Conservation (phyloP, 2,329 filamentous ascomycete genomes). For the Mycosphaerella sp. region DNA sequence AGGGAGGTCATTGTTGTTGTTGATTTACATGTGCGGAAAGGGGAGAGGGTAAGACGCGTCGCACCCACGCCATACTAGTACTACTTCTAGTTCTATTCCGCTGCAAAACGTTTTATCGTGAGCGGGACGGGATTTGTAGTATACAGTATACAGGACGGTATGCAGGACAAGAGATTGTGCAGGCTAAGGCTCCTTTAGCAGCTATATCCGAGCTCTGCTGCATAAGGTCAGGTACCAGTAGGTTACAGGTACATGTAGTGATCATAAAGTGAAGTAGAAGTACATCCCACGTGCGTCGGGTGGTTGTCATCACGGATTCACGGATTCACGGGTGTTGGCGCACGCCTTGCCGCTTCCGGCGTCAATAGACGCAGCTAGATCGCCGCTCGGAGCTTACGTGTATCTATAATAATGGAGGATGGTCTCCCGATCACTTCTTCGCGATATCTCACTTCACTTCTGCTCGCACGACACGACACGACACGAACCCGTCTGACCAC, state of each 20-base stretch:
- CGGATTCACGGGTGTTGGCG: neutral
- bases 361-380: neutral
- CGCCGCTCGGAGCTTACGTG: neutral
- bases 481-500: too few relatives aligned
- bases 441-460: neutral
- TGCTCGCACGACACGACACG: neutral
- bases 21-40: neutral
- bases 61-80: neutral
- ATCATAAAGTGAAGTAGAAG: too few relatives aligned
- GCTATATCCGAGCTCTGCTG: too few relatives aligned
- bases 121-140: too few relatives aligned
- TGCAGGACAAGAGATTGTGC: too few relatives aligned
- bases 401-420: neutral
- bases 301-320: neutral
- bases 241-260: too few relatives aligned
- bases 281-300: too few relatives aligned
- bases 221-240: too few relatives aligned
- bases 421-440: too few relatives aligned
- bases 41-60: slow-evolving; percentile 2
- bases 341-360: neutral
- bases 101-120: neutral
- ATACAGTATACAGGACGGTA: too few relatives aligned
- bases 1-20: slow-evolving; percentile 2
- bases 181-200: too few relatives aligned
- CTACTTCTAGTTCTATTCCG: neutral